phyloP scores from a whole-genome alignment of 2,329 filamentous ascomycete species.

The Drechslerella coelobrocha region DNA sequence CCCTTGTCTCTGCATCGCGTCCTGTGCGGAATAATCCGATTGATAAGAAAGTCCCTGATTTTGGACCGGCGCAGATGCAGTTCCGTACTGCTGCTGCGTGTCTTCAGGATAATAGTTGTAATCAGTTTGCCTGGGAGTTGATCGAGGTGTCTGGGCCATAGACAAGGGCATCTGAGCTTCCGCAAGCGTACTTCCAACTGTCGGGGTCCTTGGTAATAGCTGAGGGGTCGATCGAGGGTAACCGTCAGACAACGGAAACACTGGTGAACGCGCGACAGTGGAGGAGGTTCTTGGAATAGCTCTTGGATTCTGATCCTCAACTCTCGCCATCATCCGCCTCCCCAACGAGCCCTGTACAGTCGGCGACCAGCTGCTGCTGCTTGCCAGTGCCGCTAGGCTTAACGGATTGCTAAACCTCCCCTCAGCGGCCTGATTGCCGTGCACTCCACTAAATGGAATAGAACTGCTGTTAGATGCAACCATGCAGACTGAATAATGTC shows the following conservation, averaged over 20 bases:
- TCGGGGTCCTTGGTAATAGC: slow-evolving; percentile 41
- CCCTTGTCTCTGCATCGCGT: slow-evolving; percentile 46
- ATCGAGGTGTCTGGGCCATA: slow-evolving; percentile 48
- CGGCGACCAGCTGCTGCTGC: slow-evolving; percentile 46
- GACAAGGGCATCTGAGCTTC: slow-evolving; percentile 50
- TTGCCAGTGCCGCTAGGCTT: slow-evolving; percentile 41
- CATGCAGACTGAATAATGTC: slow-evolving; percentile 47
- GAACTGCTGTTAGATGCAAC: slow-evolving; percentile 50
- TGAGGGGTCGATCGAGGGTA: slow-evolving; percentile 40
- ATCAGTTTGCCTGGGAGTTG: slow-evolving; percentile 43
- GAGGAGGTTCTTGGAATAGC: slow-evolving; percentile 46
- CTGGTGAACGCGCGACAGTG: slow-evolving; percentile 31
- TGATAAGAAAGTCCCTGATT: slow-evolving; percentile 33
- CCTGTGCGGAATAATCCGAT: slow-evolving; percentile 45
- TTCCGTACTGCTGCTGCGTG: slow-evolving; percentile 39
- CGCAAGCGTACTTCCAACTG: slow-evolving; percentile 27
- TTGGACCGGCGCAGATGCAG: slow-evolving; percentile 34
- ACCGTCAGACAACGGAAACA: slow-evolving; percentile 35
- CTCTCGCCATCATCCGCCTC: slow-evolving; percentile 49
- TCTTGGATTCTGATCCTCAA: slow-evolving; percentile 50
- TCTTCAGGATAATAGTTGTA: slow-evolving; percentile 49
- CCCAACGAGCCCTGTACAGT: slow-evolving; percentile 39
- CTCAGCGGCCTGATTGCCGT: slow-evolving; percentile 44
- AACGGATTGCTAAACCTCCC: slow-evolving; percentile 50
- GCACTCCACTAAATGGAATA: slow-evolving; percentile 49